Percentiles rank a stretch among this genome's conserved stretches.
These are phyloP conservation scores for Teunomyces kruisii DNA, from an alignment of 805 yeast species.

Conservation along the genomic window DNA sequence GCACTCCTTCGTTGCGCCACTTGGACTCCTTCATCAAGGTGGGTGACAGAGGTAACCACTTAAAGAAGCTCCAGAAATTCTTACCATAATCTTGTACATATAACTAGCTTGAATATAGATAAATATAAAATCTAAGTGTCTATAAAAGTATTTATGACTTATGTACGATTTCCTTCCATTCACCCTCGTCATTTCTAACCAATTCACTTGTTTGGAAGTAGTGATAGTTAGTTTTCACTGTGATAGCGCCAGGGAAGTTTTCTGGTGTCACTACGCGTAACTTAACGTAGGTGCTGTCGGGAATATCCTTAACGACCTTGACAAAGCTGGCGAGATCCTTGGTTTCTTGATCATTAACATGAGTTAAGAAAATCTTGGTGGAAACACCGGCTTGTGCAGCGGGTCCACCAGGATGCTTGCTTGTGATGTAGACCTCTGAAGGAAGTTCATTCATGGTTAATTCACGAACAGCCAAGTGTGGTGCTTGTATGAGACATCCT, in stretches of 20 bases:
- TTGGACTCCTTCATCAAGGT: constrained; percentile 61
- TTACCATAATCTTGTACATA: constrained; percentile 27
- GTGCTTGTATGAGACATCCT: constrained; percentile 79
- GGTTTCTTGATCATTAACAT: constrained; percentile 76
- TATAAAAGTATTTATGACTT: background rate
- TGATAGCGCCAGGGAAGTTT: constrained; percentile 80
- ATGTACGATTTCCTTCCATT: constrained; percentile 48
- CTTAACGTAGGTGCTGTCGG: constrained; percentile 79
- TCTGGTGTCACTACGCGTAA: constrained; percentile 82
- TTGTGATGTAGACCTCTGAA: constrained; percentile 78
- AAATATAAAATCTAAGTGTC: background rate
- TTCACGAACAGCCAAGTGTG: constrained; percentile 93
- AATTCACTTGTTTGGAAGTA: constrained; percentile 77
- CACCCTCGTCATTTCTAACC: constrained; percentile 44
- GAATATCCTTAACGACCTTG: constrained; percentile 62
- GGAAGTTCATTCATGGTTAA: constrained; percentile 68
- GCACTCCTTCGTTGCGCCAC: constrained; percentile 56
- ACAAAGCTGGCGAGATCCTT: constrained; percentile 68
- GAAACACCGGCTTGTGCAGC: constrained; percentile 79
- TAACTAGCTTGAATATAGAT: background rate
- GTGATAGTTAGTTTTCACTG: constrained; percentile 84
- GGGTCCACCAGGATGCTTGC: constrained; percentile 79
- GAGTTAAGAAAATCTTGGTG: constrained; percentile 83
- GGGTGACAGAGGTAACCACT: constrained; percentile 51
- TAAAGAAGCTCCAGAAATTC: constrained; percentile 56